Evolutionary conservation across 495 filamentous ascomycete genomes (phyloP), one percentile per base, ranked within the genome.

Genomic region (Usnea hakonensis): DNA sequence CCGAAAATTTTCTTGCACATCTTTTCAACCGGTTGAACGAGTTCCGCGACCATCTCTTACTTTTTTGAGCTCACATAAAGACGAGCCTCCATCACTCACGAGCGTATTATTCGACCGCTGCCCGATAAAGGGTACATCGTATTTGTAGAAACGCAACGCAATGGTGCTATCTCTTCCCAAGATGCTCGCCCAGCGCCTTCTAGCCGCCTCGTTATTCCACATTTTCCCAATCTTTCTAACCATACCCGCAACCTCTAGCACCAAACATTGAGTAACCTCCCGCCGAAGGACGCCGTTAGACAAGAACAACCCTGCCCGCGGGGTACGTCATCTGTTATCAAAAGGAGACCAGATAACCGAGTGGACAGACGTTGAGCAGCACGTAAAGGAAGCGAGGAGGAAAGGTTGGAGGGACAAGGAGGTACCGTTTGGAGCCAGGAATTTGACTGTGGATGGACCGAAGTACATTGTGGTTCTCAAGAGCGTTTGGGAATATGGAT

Each of bases 11-110:
- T 77, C 10, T 57, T 79, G 1, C 77, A 79, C 64, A 64, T 69
- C 54, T 79, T 77, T 70, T 78, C 76, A 21, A 73, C 78, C 64
- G 76, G 75, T 36, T 76, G 77, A n/a, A 64, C 70, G 11, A 70
- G 69, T 64, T 75, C 73, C 11, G 62, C 66, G 35, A 56, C 54
- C 33, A 40, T 23, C 37, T 40, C 21, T 33, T 40, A 16, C 37
- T 5, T 14, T 56, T 23, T 17, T 56, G 23, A 28, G 37, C 54
- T 36, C n/a, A 40, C 32, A 17, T 5, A 30, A 28, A 26, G 46
- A 50, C 26, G 13, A 30, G 26, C 46, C 23, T 50, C 26, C 30
- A 14, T 23, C 46, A 14, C 23, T 50, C 13, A 30, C 13, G 5
- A 26, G 46, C 23, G 6, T 50, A 5, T 2, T 50, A 1, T 50